Percentiles rank a stretch among this genome's conserved stretches.
Conservation (phyloP, 768 basidiomycete species). For the Boletus rex-veris region DNA sequence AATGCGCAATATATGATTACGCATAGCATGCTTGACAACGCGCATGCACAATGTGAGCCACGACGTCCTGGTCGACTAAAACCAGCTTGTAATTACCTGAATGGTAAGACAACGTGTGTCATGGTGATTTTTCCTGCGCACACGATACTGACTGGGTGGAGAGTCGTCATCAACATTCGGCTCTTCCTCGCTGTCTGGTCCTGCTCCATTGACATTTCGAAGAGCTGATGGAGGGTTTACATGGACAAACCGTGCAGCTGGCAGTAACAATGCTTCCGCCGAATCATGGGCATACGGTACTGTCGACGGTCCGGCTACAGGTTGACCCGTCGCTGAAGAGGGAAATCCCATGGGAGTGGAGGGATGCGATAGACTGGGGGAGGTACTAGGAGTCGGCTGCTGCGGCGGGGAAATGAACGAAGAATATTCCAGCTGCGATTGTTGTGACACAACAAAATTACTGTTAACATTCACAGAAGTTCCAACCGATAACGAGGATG, state of each 20-base stretch:
- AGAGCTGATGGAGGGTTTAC: constrained; percentile 10
- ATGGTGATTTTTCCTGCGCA: constrained; percentile 54
- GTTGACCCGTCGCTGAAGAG: constrained; percentile 10
- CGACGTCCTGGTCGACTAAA: neutral
- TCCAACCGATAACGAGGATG: constrained; percentile 3
- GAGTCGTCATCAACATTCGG: constrained; percentile 35
- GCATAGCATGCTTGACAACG: constrained; percentile 60
- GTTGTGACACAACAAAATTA: constrained; percentile 1
- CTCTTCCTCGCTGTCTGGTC: constrained; percentile 38
- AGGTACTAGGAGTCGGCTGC: constrained; percentile 30
- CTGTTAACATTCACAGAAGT: neutral
- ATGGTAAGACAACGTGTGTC: constrained; percentile 66
- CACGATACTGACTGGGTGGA: constrained; percentile 29
- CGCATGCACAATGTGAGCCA: constrained; percentile 4
- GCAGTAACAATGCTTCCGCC: constrained; percentile 7
- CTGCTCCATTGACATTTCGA: constrained; percentile 28
- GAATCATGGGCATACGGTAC: neutral
- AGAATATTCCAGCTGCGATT: constrained; percentile 6
- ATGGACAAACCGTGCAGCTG: constrained; percentile 20
- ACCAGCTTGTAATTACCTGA: constrained; percentile 42
- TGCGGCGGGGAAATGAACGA: constrained; percentile 14
- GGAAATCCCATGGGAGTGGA: constrained; percentile 26
- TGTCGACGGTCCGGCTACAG: constrained; percentile 9
- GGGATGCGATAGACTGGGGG: constrained; percentile 29
- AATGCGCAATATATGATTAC: constrained; percentile 55